These are phyloP conservation scores for Beta lomatogona DNA, from an alignment of 179 eudicot genomes.

Conservation along the genomic window DNA sequence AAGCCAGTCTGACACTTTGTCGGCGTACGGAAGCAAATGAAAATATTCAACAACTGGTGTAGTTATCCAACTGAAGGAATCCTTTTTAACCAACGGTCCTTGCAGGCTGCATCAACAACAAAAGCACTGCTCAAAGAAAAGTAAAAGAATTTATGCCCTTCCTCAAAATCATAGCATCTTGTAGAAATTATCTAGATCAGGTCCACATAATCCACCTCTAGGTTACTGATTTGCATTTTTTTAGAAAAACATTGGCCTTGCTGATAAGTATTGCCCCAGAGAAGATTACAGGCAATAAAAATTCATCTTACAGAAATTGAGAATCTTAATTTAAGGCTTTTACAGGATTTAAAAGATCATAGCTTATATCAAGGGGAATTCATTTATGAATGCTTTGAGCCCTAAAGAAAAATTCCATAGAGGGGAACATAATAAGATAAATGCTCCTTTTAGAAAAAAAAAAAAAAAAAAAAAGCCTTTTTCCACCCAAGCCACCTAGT, in stretches of 20 bases:
- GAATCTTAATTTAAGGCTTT: not conserved
- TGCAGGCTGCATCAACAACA: slow-evolving; percentile 50
- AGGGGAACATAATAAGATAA: not conserved
- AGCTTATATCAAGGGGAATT: not conserved
- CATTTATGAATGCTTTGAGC: not conserved
- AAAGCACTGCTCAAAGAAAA: slow-evolving; percentile 19
- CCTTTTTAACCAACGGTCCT: slow-evolving; percentile 63
- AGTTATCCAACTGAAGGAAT: slow-evolving; percentile 43
- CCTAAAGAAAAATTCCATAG: not conserved
- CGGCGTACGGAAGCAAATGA: slow-evolving; percentile 71
- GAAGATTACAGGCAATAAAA: not conserved
- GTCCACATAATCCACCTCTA: not conserved
- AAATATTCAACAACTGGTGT: slow-evolving; percentile 68
- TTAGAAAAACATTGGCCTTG: not conserved
- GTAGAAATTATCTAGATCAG: not conserved
- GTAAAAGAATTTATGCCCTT: not conserved
- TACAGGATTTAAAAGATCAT: not conserved
- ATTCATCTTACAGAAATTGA: not conserved
- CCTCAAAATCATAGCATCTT: not conserved
- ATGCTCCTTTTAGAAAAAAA: not conserved
- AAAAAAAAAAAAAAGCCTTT: not conserved
- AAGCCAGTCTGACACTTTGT: slow-evolving; percentile 51
- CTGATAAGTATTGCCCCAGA: not conserved
- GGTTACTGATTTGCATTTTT: not conserved
- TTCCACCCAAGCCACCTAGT: not conserved